Conservation (phyloP, 805 yeast genomes). For the Spathaspora gorwiae region DNA sequence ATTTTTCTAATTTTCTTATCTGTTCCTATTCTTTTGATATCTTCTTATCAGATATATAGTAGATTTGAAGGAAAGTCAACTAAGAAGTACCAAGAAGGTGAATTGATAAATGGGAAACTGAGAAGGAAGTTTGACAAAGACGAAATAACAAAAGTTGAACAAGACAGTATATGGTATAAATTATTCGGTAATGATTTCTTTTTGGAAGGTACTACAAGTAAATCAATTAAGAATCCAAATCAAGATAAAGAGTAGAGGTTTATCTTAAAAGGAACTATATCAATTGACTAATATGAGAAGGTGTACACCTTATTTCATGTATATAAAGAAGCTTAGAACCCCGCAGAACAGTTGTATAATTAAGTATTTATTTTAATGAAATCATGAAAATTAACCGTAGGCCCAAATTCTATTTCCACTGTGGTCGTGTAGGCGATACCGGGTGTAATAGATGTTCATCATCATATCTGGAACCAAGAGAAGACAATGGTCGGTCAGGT, state of each 20-base stretch:
- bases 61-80: slow-evolving; percentile 38
- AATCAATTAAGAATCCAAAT: too few relatives aligned
- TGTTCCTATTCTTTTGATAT: slow-evolving; percentile 31
- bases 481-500: slow-evolving; percentile 32
- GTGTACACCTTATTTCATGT: too few relatives aligned
- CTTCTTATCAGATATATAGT: slow-evolving; percentile 30
- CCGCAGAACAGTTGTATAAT: too few relatives aligned
- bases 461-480: slow-evolving; percentile 32
- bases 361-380: too few relatives aligned
- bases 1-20: slow-evolving; percentile 33
- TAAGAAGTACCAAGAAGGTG: slow-evolving; percentile 38
- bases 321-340: too few relatives aligned
- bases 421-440: slow-evolving; percentile 9
- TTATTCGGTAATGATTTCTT: slow-evolving; percentile 39
- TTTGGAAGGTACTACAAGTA: slow-evolving; percentile 26
- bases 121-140: slow-evolving; percentile 32
- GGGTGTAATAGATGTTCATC: slow-evolving; percentile 26
- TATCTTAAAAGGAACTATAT: too few relatives aligned
- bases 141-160: slow-evolving; percentile 18
- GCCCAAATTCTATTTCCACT: slow-evolving; percentile 13
- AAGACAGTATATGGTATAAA: slow-evolving; percentile 31
- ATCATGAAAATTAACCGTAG: too few relatives aligned
- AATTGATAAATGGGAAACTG: slow-evolving; percentile 26
- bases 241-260: too few relatives aligned
- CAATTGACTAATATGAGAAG: too few relatives aligned